Evolutionary conservation across 805 yeast genomes (phyloP).

Genomic region (Starmera caribaea): DNA sequence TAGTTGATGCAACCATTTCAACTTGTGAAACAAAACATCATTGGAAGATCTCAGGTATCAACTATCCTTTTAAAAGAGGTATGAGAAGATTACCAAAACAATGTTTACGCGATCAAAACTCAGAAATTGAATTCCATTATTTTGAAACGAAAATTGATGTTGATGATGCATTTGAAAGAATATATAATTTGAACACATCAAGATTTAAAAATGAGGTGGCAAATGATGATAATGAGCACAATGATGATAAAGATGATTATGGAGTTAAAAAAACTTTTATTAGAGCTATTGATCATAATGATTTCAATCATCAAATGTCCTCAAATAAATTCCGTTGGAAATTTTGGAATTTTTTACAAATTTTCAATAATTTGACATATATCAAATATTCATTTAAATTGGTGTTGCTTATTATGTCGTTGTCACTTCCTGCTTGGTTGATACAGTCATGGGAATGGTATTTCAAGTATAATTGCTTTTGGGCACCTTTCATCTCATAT

Average conservation of each 20-base stretch:
- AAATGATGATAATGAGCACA: neutral
- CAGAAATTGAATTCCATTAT: constrained; percentile 32
- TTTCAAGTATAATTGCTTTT: constrained; percentile 30
- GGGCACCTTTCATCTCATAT: constrained; percentile 29
- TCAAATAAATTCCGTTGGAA: constrained; percentile 24
- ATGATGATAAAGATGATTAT: constrained; percentile 1
- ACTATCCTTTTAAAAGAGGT: constrained; percentile 31
- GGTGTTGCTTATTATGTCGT: constrained; percentile 25
- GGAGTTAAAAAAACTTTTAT: constrained; percentile 7
- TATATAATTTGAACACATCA: constrained; percentile 35
- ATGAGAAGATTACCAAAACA: constrained; percentile 31
- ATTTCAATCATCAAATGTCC: constrained; percentile 31
- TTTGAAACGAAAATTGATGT: constrained; percentile 34
- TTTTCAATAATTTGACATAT: constrained; percentile 24
- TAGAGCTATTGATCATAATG: constrained; percentile 32
- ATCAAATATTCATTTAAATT: constrained; percentile 35
- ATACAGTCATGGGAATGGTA: constrained; percentile 32
- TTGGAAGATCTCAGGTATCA: constrained; percentile 28
- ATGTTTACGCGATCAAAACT: constrained; percentile 37
- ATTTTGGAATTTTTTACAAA: constrained; percentile 27
- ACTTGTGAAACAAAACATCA: constrained; percentile 14
- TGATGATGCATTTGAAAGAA: constrained; percentile 34
- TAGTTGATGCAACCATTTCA: constrained; percentile 14
- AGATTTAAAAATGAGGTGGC: constrained; percentile 19
- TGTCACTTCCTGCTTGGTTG: constrained; percentile 36